Conservation (phyloP, 169 alveolate species). For the Cyclospora cayetanensis region DNA sequence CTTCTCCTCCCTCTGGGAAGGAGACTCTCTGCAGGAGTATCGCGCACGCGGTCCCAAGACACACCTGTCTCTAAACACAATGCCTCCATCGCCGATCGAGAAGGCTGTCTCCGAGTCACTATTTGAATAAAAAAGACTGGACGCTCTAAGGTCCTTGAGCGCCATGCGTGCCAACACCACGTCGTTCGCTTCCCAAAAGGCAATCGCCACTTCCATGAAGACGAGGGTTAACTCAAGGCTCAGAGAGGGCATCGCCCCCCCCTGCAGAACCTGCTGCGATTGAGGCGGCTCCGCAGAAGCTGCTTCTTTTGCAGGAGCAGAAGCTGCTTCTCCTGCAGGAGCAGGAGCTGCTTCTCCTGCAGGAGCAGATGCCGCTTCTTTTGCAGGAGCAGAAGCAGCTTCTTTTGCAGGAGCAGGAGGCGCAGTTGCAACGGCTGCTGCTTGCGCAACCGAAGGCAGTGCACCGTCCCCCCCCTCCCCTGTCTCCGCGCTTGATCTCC, state of each 20-base stretch:
- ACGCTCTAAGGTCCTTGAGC: slow-evolving; percentile 6
- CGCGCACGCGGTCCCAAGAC: slow-evolving; percentile 31
- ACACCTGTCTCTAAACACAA: slow-evolving; percentile 40
- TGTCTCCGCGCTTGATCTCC: not conserved
- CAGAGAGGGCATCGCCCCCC: not conserved
- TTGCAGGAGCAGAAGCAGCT: not conserved
- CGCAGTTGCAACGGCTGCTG: no score
- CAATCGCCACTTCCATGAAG: slow-evolving; percentile 58
- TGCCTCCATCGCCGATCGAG: slow-evolving; percentile 35
- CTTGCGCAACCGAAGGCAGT: no score
- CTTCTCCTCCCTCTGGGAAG: no score
- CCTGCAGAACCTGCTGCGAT: slow-evolving; percentile 9
- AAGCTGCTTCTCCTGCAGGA: not conserved
- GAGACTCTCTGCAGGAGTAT: no score
- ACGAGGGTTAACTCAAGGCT: slow-evolving; percentile 5
- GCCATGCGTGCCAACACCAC: slow-evolving; percentile 28
- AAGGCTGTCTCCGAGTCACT: slow-evolving; percentile 30
- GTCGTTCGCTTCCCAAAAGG: slow-evolving; percentile 62
- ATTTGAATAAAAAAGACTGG: slow-evolving; percentile 8
- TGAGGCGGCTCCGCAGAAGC: not conserved
- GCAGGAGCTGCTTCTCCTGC: slow-evolving; percentile 17
- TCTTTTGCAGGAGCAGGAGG: not conserved
- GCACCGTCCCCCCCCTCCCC: not conserved
- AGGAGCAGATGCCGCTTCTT: not conserved
- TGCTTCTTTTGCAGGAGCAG: not conserved